Evolutionary conservation across 73 alveolate genomes (phyloP), one percentile per base, ranked within the genome.

Genomic region (Paramecium biaurelia): DNA sequence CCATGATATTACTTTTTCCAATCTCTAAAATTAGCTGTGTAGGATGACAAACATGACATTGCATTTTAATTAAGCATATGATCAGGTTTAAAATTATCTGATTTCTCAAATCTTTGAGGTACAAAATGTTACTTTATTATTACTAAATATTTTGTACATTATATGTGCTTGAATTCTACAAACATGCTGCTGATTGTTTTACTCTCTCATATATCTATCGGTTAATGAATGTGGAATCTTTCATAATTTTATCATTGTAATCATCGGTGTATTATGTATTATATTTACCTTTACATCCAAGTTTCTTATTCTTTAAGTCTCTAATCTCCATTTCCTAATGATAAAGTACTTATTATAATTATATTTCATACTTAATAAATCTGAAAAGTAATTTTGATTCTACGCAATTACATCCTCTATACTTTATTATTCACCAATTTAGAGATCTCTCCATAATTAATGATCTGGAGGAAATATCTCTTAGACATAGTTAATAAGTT

Each of bases 1-100:
- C 90, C 90, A 41, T 42, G 72, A 79, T 79, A 79, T 45, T 10
- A 14, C 8, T 32, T 32, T 23, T 79, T 79, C 90, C 90, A 79
- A 79, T 79, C 74, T 34, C 70, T 43, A 47, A 5, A 79, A 23
- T 41, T 42, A 24, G 76, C 26, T 18, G 21, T 20, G 76, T 79
- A 79, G n/a, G 47, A 30, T 2, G 90, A 43, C 0, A 79, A 63
- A 45, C 26, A 79, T n/a, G 63, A 30, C 41, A 43, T 43, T 0
- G 15, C 7, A 47, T 18, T 45, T 15, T 42, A 20, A 45, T 79
- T 47, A 43, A 76, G 90, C 4, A 41, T 43, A 23, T 43, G 74
- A 14, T 79, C 76, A 43, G 90, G 90, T 14, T 79, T 79, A 47
- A 38, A 79, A 79, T 47, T 79, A 14, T 43, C 42, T 20, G 41